Percentiles rank a stretch among this genome's conserved stretches.
phyloP scores from a whole-genome alignment of 257 asterid species.

The Nicotiana knightiana region DNA sequence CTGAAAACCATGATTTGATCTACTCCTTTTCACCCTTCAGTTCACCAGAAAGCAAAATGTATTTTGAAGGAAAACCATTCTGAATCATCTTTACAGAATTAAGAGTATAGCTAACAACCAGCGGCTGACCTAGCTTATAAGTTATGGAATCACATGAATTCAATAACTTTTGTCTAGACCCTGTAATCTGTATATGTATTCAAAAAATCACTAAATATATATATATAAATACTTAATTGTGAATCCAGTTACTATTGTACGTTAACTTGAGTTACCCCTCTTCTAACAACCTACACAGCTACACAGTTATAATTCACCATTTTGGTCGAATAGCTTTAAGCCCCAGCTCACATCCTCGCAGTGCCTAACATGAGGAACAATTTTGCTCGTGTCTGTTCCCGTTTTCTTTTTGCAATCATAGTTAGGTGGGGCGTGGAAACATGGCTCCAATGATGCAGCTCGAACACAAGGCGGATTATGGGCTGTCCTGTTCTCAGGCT shows the following conservation, averaged over 20 bases:
- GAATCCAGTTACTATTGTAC: too few species aligned
- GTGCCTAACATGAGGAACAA: conserved; percentile 53
- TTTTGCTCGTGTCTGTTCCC: conserved; percentile 32
- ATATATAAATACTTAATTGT: too few species aligned
- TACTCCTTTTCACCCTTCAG: too few species aligned
- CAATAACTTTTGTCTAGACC: too few species aligned
- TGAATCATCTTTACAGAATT: background rate
- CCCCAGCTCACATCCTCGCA: conserved; percentile 75
- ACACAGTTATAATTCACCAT: background rate
- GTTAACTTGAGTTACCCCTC: too few species aligned
- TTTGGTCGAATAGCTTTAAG: conserved; percentile 38
- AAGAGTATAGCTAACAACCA: background rate
- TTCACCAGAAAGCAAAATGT: background rate
- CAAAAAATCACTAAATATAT: too few species aligned
- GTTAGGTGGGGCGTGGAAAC: conserved; percentile 55
- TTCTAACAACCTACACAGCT: background rate
- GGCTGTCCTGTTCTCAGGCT: conserved; percentile 33
- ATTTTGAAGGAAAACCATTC: background rate
- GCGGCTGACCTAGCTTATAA: too few species aligned
- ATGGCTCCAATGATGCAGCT: conserved; percentile 57
- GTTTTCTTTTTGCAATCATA: conserved; percentile 39
- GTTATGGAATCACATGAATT: too few species aligned
- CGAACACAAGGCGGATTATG: conserved; percentile 50
- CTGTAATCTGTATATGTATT: too few species aligned
- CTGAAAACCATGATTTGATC: background rate